A percentile compares a stretch with the other conserved stretches of the same genome.
Conservation (phyloP, 2,329 filamentous ascomycete species). For the Epichloe coenophiala region DNA sequence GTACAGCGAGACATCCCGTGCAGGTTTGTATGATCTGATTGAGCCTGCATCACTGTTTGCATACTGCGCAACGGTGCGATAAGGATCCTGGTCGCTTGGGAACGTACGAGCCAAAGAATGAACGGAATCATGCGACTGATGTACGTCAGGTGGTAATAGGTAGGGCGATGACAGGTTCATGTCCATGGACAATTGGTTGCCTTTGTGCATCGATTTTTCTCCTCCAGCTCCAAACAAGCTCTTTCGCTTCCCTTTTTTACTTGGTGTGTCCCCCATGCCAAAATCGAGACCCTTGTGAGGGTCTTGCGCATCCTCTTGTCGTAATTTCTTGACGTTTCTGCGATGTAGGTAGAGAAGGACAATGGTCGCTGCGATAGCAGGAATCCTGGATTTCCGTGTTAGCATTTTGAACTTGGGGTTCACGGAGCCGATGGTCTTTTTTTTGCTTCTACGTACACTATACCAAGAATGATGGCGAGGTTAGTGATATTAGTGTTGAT, state of each 20-base stretch:
- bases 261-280: conserved; percentile 50
- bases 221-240: conserved; percentile 37
- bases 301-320: conserved; percentile 68
- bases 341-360: conserved; percentile 69
- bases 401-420: neutral
- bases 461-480: conserved; percentile 53
- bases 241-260: conserved; percentile 22
- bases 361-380: conserved; percentile 51
- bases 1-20: conserved; percentile 29
- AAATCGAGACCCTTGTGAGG: conserved; percentile 89
- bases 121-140: conserved; percentile 73
- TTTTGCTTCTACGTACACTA: conserved; percentile 44
- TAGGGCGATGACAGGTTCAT: conserved; percentile 76
- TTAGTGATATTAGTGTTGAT: conserved; percentile 40
- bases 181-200: conserved; percentile 52
- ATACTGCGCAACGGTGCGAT: conserved; percentile 50
- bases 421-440: too few species aligned
- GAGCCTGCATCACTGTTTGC: conserved; percentile 43
- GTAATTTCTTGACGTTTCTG: conserved; percentile 57
- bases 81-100: conserved; percentile 68
- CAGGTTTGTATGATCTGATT: conserved; percentile 35
- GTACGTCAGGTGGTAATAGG: conserved; percentile 71
- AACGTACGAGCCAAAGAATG: conserved; percentile 71
- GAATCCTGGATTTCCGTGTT: conserved; percentile 44
- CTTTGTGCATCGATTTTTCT: conserved; percentile 36